Evolutionary conservation across 2,329 filamentous ascomycete genomes (phyloP).

Genomic region (Aspergillus quadricinctus): DNA sequence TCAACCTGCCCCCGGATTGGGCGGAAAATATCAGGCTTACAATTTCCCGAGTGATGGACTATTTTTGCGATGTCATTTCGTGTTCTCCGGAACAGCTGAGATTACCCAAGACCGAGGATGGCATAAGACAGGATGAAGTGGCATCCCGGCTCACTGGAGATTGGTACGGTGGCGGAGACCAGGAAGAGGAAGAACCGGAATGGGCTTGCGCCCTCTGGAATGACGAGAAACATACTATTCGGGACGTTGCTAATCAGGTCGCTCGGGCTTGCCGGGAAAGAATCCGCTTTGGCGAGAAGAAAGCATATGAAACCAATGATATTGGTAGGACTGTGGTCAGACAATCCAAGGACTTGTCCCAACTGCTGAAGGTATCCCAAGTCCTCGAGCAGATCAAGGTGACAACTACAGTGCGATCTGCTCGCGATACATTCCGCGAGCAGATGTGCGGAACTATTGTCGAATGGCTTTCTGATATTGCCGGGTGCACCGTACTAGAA

Average conservation of each 20-base stretch:
- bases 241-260: slow-evolving; percentile 85
- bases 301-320: slow-evolving; percentile 84
- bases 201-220: slow-evolving; percentile 93
- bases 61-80: slow-evolving; percentile 95
- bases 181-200: slow-evolving; percentile 61
- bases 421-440: slow-evolving; percentile 91
- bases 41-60: slow-evolving; percentile 80
- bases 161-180: slow-evolving; percentile 65
- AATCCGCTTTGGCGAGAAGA: slow-evolving; percentile 62
- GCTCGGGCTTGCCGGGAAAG: slow-evolving; percentile 78
- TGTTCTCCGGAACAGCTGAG: slow-evolving; percentile 95
- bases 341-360: slow-evolving; percentile 66
- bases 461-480: slow-evolving; percentile 91
- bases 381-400: slow-evolving; percentile 94
- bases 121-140: slow-evolving; percentile 75
- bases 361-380: slow-evolving; percentile 71
- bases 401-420: slow-evolving; percentile 88
- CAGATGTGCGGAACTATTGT: slow-evolving; percentile 98
- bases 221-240: slow-evolving; percentile 95
- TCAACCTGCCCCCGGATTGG: slow-evolving; percentile 69
- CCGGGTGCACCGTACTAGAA: slow-evolving; percentile 77
- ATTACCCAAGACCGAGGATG: slow-evolving; percentile 74
- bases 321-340: slow-evolving; percentile 82
- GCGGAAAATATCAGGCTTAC: slow-evolving; percentile 77
- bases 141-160: slow-evolving; percentile 70